Base-by-base conservation (phyloP, 805 yeast species). In the Saccharomycopsis lassenensis region DNA sequence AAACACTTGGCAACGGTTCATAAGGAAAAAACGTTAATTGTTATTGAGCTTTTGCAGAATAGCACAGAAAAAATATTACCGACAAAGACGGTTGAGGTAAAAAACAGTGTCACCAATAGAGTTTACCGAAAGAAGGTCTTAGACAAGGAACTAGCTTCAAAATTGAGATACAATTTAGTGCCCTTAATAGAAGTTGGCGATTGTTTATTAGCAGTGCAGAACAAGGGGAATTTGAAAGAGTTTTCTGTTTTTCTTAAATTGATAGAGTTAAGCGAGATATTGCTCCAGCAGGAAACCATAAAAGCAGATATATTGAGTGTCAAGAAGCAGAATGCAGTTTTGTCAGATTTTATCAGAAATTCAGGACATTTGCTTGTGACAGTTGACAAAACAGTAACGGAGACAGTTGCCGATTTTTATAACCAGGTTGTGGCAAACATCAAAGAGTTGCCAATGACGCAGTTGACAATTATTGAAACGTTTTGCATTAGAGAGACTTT, bases 321-420 rank as follows among this genome's bases (percentile, higher is more conserved):
- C 31, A 60, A 60, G 46, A 59, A 61, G 46, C 56, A 60, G 48
- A 65, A 55, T 12, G 45, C 70, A 1, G 62, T 63, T 19, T 56
- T 77, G 43, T 69, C 87, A 6, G 93, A 81, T 56, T 51, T 79
- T 21, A 60, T 78, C 31, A 74, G 86, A 1, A 82, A 79, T 52
- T 63, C 75, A 31, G 74, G 70, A 2, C 7, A 23, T 3, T 19
- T 39, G 18, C 14, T 24, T n/a, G 32, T 36, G 22, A 31, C 21
- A 11, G 18, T 25, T 7, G 20, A 21, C 7, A 15, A n/a, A 16
- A 19, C 24, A 43, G 37, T 40, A 35, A 43, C 58, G 12, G 20
- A 27, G 2, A 36, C 46, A 0, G 59, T 73, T 5, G 52, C 69
- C 34, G 37, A 40, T 2, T 79, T 83, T 46, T 65, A 81, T 40